A percentile compares a stretch with the other conserved stretches of the same genome.
These are phyloP conservation scores for Tetrahymena malaccensis DNA, from an alignment of 73 alveolate species.

Conservation along the genomic window DNA sequence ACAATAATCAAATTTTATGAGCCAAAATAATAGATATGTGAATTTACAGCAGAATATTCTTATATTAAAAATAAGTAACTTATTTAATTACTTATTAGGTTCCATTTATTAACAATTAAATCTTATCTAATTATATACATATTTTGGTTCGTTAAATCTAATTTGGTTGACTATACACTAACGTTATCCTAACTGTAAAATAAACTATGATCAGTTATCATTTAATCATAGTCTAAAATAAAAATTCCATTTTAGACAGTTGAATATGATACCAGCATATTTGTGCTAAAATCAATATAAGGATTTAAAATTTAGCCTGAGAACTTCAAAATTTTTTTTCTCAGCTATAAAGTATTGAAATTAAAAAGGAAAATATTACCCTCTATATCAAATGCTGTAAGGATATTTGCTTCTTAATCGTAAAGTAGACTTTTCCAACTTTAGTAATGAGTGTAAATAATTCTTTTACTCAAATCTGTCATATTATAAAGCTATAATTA, in stretches of 20 bases:
- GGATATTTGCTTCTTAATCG: not conserved
- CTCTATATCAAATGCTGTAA: not conserved
- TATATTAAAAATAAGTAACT: not conserved
- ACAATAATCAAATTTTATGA: not conserved
- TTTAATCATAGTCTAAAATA: not conserved
- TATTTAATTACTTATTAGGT: not conserved
- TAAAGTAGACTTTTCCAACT: not conserved
- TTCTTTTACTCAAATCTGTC: not conserved
- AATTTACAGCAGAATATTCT: not conserved
- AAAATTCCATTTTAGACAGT: not conserved
- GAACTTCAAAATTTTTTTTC: not conserved
- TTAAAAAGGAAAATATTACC: not conserved
- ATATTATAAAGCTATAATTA: not conserved
- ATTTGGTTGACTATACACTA: not conserved
- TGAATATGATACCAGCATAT: not conserved
- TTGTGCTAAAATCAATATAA: not conserved
- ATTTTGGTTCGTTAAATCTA: not conserved
- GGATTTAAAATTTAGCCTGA: not conserved
- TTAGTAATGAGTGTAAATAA: not conserved
- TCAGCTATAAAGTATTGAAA: not conserved
- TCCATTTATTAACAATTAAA: not conserved
- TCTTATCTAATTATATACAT: not conserved
- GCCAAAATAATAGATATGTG: not conserved
- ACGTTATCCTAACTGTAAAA: not conserved
- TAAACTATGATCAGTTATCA: not conserved